phyloP scores from a whole-genome alignment of 495 filamentous ascomycete species.

The Talaromyces borbonicus region DNA sequence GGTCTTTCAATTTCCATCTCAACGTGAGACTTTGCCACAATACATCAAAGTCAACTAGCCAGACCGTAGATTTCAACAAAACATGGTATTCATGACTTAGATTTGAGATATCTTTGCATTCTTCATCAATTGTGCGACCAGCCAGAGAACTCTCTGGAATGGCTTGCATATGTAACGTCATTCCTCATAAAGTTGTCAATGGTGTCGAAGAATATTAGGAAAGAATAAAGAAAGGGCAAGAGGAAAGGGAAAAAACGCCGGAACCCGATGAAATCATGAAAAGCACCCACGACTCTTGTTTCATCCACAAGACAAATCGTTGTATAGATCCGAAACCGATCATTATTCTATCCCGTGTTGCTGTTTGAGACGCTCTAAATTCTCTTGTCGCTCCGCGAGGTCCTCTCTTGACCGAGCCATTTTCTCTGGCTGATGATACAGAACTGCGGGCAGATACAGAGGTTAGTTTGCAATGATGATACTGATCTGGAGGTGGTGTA shows the following conservation, averaged over 20 bases:
- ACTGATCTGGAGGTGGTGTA: background rate
- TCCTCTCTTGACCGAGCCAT: conserved; percentile 90
- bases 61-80: too few species aligned
- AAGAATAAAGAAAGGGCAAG: conserved; percentile 18
- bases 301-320: too few species aligned
- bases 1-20: too few species aligned
- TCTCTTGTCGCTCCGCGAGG: conserved; percentile 85
- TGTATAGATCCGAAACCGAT: background rate
- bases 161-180: too few species aligned
- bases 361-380: conserved; percentile 94
- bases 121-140: too few species aligned
- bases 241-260: conserved; percentile 26
- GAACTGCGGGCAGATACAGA: conserved; percentile 51
- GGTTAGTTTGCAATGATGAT: conserved; percentile 9
- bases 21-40: too few species aligned
- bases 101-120: too few species aligned
- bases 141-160: too few species aligned
- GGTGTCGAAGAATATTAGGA: background rate
- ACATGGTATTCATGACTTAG: too few species aligned
- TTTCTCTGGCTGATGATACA: conserved; percentile 99
- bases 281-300: too few species aligned
- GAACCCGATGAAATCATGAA: conserved; percentile 26
- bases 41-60: too few species aligned
- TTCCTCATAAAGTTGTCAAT: too few species aligned
- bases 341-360: conserved; percentile 96